Evolutionary conservation across 2,329 filamentous ascomycete genomes (phyloP).

Genomic region (Pestalotiopsis fici): DNA sequence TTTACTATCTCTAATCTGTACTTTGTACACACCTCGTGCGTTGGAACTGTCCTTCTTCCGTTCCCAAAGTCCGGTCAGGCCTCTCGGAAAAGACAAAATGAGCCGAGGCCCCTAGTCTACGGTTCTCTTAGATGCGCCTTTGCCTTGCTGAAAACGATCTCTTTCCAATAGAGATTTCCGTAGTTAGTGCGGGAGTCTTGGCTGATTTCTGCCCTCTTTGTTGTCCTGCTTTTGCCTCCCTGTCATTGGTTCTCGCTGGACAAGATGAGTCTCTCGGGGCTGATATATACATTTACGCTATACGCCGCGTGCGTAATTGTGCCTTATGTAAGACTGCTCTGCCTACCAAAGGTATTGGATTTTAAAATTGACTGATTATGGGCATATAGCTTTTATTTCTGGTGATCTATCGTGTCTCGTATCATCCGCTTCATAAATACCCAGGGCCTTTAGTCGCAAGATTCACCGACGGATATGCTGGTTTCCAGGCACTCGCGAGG

Average conservation of each 20-base stretch:
- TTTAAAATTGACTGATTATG: not conserved
- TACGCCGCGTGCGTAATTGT: not conserved
- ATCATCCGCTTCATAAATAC: constrained; percentile 3
- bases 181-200: too few species aligned
- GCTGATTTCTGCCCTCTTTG: too few species aligned
- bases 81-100: not conserved
- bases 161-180: too few species aligned
- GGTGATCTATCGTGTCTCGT: not conserved
- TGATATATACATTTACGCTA: not conserved
- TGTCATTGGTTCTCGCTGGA: not conserved
- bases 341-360: not conserved
- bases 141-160: too few species aligned
- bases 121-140: too few species aligned
- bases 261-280: not conserved
- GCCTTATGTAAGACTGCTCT: not conserved
- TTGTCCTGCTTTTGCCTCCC: too few species aligned
- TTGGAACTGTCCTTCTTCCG: too few species aligned
- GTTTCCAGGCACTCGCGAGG: not conserved
- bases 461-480: not conserved
- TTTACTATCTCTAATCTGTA: too few species aligned
- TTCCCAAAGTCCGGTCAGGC: not conserved
- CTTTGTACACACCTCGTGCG: too few species aligned
- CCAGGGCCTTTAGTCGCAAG: constrained; percentile 3
- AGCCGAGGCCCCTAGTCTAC: too few species aligned
- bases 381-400: not conserved